These are phyloP conservation scores for Mesembryanthemum crystallinum DNA, from an alignment of 148 eudicot genomes.

Conservation along the genomic window DNA sequence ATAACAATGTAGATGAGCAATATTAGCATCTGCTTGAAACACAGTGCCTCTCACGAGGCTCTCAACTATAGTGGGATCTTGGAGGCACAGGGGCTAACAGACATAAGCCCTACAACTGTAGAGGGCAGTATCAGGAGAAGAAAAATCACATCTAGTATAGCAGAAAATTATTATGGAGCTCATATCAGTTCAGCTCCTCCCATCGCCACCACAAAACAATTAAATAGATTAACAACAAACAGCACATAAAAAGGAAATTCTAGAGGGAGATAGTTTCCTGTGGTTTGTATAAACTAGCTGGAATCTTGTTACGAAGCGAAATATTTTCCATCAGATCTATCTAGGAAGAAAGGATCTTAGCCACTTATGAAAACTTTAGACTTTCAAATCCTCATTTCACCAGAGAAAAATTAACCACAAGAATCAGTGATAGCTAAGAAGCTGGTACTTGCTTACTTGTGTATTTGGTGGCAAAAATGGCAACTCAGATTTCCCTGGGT, in stretches of 20 bases:
- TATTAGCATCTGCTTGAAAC: not conserved
- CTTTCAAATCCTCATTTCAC: not conserved
- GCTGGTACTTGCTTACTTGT: conserved; percentile 48
- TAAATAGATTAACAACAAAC: not conserved
- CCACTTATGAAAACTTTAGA: too few species aligned
- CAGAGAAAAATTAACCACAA: not conserved
- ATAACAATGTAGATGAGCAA: not conserved
- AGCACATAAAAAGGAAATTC: not conserved
- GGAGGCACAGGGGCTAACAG: not conserved
- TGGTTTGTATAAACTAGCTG: not conserved
- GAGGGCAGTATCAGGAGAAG: not conserved
- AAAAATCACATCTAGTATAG: not conserved
- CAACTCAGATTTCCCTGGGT: conserved; percentile 91
- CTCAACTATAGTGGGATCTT: too few species aligned
- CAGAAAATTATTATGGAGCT: not conserved
- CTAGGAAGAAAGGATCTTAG: not conserved
- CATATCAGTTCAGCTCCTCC: not conserved
- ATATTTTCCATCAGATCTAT: not conserved
- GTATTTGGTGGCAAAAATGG: conserved; percentile 85
- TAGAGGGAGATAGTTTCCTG: not conserved
- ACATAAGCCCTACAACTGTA: not conserved
- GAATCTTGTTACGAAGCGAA: not conserved
- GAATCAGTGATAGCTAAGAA: not conserved
- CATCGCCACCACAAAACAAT: not conserved
- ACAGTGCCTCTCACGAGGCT: not conserved